Evolutionary conservation across 805 yeast species (phyloP).

Genomic region (Scheffersomyces spartinae): DNA sequence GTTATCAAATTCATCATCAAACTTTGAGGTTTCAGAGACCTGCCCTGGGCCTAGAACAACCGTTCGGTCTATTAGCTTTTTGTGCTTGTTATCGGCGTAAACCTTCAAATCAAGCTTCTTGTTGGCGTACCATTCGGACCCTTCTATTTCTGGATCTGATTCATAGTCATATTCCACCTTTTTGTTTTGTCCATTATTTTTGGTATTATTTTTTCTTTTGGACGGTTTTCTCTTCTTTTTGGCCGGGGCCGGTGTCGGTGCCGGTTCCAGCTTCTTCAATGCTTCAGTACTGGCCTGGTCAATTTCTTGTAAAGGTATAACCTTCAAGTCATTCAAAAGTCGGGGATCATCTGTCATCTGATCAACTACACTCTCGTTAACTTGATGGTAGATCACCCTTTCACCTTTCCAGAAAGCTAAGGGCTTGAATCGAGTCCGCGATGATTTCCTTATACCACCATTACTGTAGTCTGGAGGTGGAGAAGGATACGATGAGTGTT

Average conservation of each 20-base stretch:
- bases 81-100: conserved; percentile 38
- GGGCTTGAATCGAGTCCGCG: conserved; percentile 56
- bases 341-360: conserved; percentile 49
- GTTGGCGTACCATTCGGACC: conserved; percentile 41
- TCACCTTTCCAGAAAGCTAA: conserved; percentile 83
- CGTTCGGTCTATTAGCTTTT: conserved; percentile 28
- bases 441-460: conserved; percentile 54
- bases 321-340: no score
- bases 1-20: conserved; percentile 21
- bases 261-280: conserved; percentile 1
- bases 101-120: conserved; percentile 36
- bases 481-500: conserved; percentile 27
- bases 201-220: conserved; percentile 10
- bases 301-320: conserved; percentile 37
- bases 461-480: conserved; percentile 35
- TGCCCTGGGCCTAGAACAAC: conserved; percentile 60
- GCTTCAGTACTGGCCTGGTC: conserved; percentile 1
- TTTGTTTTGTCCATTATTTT: conserved; percentile 6
- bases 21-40: no score
- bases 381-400: conserved; percentile 45
- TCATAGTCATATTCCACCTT: conserved; percentile 16
- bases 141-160: conserved; percentile 29
- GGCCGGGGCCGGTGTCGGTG: conserved; percentile 2
- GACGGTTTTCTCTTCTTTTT: conserved; percentile 1
- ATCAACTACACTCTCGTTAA: conserved; percentile 33